phyloP scores from a whole-genome alignment of 345 rosid genomes.

The Gossypium ekmanianum region DNA sequence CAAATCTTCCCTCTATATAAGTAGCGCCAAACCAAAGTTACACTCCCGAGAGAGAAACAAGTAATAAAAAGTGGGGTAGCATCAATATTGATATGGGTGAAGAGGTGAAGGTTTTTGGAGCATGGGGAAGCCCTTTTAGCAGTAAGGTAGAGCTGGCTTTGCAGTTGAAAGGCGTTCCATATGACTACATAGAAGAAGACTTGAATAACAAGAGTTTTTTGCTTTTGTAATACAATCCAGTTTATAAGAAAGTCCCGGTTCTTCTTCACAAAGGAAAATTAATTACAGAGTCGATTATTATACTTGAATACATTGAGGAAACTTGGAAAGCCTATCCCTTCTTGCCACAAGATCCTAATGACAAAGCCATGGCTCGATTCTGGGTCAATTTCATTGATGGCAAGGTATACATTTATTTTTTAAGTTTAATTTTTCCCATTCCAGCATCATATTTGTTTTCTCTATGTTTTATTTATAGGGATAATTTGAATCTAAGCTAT shows the following conservation, averaged over 20 bases:
- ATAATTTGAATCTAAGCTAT: no score
- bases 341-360: constrained; percentile 38
- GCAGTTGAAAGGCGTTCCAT: constrained; percentile 37
- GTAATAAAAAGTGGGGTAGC: neutral
- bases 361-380: constrained; percentile 37
- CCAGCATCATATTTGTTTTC: neutral
- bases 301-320: constrained; percentile 48
- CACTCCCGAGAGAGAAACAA: neutral
- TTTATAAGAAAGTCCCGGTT: constrained; percentile 40
- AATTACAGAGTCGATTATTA: constrained; percentile 34
- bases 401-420: constrained; percentile 16
- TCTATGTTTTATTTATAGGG: no score
- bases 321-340: constrained; percentile 40
- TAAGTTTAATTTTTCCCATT: neutral
- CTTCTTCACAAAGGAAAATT: constrained; percentile 40
- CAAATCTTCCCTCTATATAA: no score
- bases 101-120: constrained; percentile 37
- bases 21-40: no score
- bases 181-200: constrained; percentile 35
- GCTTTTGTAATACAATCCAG: constrained; percentile 34
- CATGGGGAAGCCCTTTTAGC: constrained; percentile 36
- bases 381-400: constrained; percentile 43
- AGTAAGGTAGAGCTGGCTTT: constrained; percentile 37
- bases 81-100: constrained; percentile 12
- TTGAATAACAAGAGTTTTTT: constrained; percentile 23